Evolutionary conservation across 768 basidiomycete genomes (phyloP), one percentile per base, ranked within the genome.

Genomic region (Galerina marginata): DNA sequence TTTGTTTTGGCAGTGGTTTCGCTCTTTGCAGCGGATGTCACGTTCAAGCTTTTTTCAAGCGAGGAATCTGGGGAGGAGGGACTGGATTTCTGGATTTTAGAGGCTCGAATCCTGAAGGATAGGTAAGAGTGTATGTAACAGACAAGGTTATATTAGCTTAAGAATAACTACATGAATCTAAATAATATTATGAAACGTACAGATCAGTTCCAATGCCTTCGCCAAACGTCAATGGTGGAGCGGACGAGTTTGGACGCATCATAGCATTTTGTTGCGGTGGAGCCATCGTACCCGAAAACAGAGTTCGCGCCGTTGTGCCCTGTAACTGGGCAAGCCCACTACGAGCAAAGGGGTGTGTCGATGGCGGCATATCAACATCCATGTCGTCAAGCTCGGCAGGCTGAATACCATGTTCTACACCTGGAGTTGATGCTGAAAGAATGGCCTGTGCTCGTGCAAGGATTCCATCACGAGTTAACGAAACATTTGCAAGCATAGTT

Each of bases 401-500:
- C n/a, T 15, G 15, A 16, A 9, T 33, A 7, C 44, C 26, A 11
- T 25, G 7, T 43, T n/a, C 15, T 23, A 39, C 29, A 33, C 7
- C 29, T 10, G 61, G 54, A 12, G 64, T 44, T n/a, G 65, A 38
- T 7, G 67, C 20, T 25, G 67, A 65, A 7, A 83, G 65, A 36
- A 82, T 54, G 16, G 60, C 65, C 50, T 71, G 72, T 2, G 80
- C 80, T 49, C 75, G 75, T 38, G 74, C 70, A 37, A 79, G 68
- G 42, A 82, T 83, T 25, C 64, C 61, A 36, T 73, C 72, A 9
- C 87, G 83, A 5, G 82, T 86, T 44, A 81, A 77, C 4, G 73
- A 66, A n/a, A 83, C 69, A 39, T 69, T 77, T 65, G 76, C 76
- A 54, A 91, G 77, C 7, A 81, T 83, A 44, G 79, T 74, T 48